Percentiles rank a stretch among this genome's conserved stretches.
Evolutionary conservation across 2,329 filamentous ascomycete species (phyloP).

Genomic region (Sporothrix luriei): DNA sequence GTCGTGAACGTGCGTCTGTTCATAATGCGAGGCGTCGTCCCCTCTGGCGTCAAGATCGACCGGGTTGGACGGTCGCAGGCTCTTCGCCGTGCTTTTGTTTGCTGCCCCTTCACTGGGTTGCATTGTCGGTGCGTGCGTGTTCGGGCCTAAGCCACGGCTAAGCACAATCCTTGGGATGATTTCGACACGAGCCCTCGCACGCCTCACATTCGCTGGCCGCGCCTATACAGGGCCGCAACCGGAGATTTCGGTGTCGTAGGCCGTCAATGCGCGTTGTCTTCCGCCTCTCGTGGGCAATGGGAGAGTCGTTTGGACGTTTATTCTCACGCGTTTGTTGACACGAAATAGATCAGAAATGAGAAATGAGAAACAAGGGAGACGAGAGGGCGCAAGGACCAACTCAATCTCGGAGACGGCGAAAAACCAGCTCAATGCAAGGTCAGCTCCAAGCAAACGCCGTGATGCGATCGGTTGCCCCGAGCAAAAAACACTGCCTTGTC

Average conservation of each 20-base stretch:
- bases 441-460: not conserved
- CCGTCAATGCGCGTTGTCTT: slow-evolving; percentile 5
- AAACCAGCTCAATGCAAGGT: not conserved
- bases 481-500: not conserved
- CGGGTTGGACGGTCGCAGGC: not conserved
- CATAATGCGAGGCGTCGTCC: slow-evolving; percentile 59
- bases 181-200: not conserved
- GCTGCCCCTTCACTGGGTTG: not conserved
- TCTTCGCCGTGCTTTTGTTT: not conserved
- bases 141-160: not conserved
- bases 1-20: slow-evolving; percentile 82
- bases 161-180: not conserved
- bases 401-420: not conserved
- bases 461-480: slow-evolving; percentile 10
- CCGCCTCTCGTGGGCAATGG: not conserved
- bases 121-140: slow-evolving; percentile 9
- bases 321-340: slow-evolving; percentile 14
- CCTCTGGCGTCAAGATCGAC: not conserved
- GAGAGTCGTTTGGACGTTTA: not conserved
- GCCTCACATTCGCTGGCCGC: not conserved
- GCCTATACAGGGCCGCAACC: not conserved
- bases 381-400: not conserved
- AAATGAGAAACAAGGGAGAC: not conserved
- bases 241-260: slow-evolving; percentile 5
- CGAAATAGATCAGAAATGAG: not conserved